Evolutionary conservation across 306 rosid species (phyloP).

Genomic region (Astragalus membranaceus): DNA sequence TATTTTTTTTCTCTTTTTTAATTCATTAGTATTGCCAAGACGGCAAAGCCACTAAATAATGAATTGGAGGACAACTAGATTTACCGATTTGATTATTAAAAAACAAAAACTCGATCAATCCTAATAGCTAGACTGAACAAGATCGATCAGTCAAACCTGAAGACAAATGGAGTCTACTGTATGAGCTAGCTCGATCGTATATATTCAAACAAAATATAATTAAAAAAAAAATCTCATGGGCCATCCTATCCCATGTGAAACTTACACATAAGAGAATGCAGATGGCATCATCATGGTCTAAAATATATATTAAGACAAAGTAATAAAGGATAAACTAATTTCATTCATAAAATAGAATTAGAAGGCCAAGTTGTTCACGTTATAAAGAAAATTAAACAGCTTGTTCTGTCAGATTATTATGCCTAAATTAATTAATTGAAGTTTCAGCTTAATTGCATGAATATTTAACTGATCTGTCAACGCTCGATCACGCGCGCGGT

Average conservation of each 20-base stretch:
- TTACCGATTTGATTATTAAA: not conserved
- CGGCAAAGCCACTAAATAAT: not conserved
- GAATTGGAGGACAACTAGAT: not conserved
- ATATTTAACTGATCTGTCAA: not conserved
- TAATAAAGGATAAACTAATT: not conserved
- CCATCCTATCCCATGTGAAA: slow-evolving; percentile 8
- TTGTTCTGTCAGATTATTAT: not conserved
- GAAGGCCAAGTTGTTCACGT: not conserved
- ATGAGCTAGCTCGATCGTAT: not conserved
- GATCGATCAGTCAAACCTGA: slow-evolving; percentile 15
- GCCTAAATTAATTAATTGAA: not conserved
- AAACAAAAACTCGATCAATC: not conserved
- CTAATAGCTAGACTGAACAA: not conserved
- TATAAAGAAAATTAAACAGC: not conserved
- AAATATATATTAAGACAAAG: not conserved
- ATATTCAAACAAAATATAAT: not conserved
- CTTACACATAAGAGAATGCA: not conserved
- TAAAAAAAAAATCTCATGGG: not conserved
- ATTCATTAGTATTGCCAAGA: not conserved
- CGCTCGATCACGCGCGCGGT: not conserved
- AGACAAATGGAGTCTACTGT: not conserved
- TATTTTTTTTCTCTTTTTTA: not conserved
- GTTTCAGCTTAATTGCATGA: not conserved
- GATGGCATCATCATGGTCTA: not conserved
- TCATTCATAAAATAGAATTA: not conserved